A percentile compares a stretch with the other conserved stretches of the same genome.
phyloP scores from a whole-genome alignment of 164 flowering plant species.

The Cinnamomum chago region DNA sequence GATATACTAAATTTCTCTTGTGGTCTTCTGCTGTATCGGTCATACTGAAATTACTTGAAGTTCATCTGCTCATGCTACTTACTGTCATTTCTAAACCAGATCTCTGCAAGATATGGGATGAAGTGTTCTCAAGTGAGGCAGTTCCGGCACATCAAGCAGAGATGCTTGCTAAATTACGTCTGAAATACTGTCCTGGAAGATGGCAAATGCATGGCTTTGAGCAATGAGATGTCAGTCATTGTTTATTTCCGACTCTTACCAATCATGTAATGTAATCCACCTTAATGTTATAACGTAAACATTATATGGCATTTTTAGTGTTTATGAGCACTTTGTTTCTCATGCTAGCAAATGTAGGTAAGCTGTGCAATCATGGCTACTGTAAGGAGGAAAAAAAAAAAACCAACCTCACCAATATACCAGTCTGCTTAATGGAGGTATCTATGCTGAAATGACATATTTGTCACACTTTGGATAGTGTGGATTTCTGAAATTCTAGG shows the following conservation, averaged over 20 bases:
- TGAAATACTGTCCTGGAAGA: slow-evolving; percentile 42
- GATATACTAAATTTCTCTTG: not conserved
- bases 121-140: slow-evolving; percentile 46
- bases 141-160: slow-evolving; percentile 46
- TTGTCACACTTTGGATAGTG: too few relatives aligned
- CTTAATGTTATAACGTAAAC: not conserved
- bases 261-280: not conserved
- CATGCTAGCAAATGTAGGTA: too few relatives aligned
- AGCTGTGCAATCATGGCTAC: too few relatives aligned
- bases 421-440: too few relatives aligned
- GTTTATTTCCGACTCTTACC: too few relatives aligned
- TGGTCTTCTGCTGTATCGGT: not conserved
- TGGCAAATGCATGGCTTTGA: slow-evolving; percentile 17
- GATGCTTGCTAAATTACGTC: slow-evolving; percentile 41
- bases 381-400: too few relatives aligned
- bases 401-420: too few relatives aligned
- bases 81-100: slow-evolving; percentile 38
- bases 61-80: not conserved
- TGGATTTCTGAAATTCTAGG: too few relatives aligned
- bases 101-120: slow-evolving; percentile 65
- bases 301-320: not conserved
- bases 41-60: not conserved
- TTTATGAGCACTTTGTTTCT: too few relatives aligned
- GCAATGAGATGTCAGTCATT: slow-evolving; percentile 7
- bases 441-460: too few relatives aligned